Conservation (phyloP, 2,329 filamentous ascomycete species). For the Trichoderma atroviride region DNA sequence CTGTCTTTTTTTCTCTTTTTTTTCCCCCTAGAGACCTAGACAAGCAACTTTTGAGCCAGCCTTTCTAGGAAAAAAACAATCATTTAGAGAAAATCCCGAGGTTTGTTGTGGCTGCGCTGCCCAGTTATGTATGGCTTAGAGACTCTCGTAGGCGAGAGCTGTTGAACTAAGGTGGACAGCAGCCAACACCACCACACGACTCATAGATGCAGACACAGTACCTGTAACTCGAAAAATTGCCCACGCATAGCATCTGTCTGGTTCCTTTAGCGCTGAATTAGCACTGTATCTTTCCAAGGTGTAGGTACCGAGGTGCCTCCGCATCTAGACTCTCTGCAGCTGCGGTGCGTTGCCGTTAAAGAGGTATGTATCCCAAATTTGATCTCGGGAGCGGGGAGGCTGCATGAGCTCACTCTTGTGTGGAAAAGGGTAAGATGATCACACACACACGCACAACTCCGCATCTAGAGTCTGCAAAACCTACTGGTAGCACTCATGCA, state of each 20-base stretch:
- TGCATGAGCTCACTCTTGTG: conserved; percentile 9
- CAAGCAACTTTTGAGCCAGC: background rate
- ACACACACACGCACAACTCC: conserved; percentile 15
- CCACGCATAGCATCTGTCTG: background rate
- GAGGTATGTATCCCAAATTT: background rate
- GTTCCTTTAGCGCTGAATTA: background rate
- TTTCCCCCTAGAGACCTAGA: background rate
- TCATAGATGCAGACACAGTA: background rate
- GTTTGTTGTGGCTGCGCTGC: background rate
- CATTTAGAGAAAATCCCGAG: background rate
- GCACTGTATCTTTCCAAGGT: background rate
- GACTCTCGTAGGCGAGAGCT: background rate
- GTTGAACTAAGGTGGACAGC: background rate
- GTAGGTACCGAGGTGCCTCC: background rate
- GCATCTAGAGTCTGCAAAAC: conserved; percentile 10
- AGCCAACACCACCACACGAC: background rate
- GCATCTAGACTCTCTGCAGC: background rate
- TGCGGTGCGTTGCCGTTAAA: background rate
- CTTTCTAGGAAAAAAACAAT: background rate
- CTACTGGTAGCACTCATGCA: background rate
- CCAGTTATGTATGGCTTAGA: background rate
- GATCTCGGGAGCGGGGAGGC: conserved; percentile 1
- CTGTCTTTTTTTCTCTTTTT: background rate
- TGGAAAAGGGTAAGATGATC: conserved; percentile 8
- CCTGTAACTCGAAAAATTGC: background rate